Conservation (phyloP, 1,284 basidiomycete genomes). For the Cronartium ribicola region DNA sequence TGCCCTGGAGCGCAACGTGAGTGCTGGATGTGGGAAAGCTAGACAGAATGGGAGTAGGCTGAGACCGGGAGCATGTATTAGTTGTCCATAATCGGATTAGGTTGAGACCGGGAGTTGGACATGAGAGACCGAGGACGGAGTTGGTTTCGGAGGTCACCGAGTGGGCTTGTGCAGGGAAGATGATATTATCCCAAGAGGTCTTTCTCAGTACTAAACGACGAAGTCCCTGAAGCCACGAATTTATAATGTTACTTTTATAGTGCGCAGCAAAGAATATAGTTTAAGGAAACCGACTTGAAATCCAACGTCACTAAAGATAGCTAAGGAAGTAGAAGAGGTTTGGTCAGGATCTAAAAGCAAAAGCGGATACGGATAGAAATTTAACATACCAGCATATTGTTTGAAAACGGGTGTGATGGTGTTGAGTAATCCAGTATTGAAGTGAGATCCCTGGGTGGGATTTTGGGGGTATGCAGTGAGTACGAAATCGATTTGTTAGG, state of each 20-base stretch:
- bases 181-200: no score
- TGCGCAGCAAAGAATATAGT: no score
- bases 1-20: no score
- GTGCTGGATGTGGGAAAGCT: no score
- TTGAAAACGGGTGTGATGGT: constrained; percentile 32
- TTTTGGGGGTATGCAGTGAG: constrained; percentile 20
- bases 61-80: no score
- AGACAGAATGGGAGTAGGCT: no score
- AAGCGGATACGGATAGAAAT: background rate
- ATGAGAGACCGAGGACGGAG: no score
- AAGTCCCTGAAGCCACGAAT: background rate
- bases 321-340: background rate
- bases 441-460: constrained; percentile 33
- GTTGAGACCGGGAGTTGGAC: no score
- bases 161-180: no score
- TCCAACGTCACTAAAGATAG: constrained; percentile 29
- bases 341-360: background rate
- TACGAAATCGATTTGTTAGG: background rate
- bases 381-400: constrained; percentile 10
- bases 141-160: no score
- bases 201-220: constrained; percentile 6
- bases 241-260: background rate
- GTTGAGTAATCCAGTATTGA: constrained; percentile 16
- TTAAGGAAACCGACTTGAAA: constrained; percentile 40
- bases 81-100: no score